These are phyloP conservation scores for Hypoxylon sp. DNA, from an alignment of 2,329 filamentous ascomycete genomes.

Conservation along the genomic window DNA sequence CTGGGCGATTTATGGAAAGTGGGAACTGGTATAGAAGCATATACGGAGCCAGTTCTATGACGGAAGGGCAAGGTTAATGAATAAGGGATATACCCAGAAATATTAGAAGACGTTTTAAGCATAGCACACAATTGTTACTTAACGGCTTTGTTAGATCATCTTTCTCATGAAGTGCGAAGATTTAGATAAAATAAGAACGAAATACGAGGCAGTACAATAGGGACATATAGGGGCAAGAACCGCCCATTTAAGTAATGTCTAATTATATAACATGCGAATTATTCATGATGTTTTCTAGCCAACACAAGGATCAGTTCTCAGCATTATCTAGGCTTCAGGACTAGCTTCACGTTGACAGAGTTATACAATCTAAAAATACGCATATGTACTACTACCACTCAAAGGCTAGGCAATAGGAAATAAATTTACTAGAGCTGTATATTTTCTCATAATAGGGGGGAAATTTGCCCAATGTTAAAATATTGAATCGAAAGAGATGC, in stretches of 20 bases:
- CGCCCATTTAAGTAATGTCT: neutral
- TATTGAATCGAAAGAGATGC: neutral
- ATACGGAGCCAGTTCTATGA: neutral
- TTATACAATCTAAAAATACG: too few relatives aligned
- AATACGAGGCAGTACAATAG: neutral
- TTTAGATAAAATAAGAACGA: neutral
- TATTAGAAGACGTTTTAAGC: constrained; percentile 3
- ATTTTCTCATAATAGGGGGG: neutral
- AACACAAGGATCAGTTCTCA: neutral
- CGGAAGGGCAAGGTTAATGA: constrained; percentile 12
- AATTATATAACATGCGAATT: neutral
- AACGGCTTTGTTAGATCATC: neutral
- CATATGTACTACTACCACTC: too few relatives aligned
- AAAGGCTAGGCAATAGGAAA: too few relatives aligned
- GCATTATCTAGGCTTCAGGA: too few relatives aligned
- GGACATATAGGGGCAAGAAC: too few relatives aligned
- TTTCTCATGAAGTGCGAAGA: neutral
- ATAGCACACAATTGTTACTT: neutral
- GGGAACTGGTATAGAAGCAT: constrained; percentile 64
- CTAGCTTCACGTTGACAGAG: too few relatives aligned
- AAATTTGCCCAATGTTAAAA: neutral
- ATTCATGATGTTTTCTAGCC: neutral
- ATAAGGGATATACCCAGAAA: constrained; percentile 13
- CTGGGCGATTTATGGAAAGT: constrained; percentile 63
- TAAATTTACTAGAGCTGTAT: neutral